These are phyloP conservation scores for Excoecaria cochinchinensis DNA, from an alignment of 345 rosid species.

Conservation along the genomic window DNA sequence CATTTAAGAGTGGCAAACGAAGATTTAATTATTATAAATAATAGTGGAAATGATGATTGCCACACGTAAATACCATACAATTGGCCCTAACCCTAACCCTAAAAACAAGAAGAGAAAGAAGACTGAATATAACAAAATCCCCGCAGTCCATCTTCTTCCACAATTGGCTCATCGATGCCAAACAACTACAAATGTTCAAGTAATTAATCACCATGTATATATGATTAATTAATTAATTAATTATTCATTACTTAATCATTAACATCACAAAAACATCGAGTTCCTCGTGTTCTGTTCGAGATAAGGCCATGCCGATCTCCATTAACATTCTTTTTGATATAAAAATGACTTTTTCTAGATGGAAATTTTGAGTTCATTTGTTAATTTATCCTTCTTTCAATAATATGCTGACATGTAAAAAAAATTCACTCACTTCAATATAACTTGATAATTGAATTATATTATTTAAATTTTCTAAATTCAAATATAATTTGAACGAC, in stretches of 20 bases:
- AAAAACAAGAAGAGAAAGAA: no score
- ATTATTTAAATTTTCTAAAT: no score
- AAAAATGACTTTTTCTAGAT: no score
- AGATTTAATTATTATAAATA: not conserved
- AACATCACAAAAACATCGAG: not conserved
- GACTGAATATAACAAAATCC: not conserved
- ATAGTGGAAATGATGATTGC: not conserved
- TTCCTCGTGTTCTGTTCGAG: not conserved
- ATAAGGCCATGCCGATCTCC: not conserved
- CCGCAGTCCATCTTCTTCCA: not conserved
- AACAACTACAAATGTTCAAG: not conserved
- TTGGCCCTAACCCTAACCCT: not conserved
- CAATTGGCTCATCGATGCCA: not conserved
- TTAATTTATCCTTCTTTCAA: no score
- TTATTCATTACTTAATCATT: not conserved
- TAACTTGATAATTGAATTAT: no score
- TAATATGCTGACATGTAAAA: no score
- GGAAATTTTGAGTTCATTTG: no score
- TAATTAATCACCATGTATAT: not conserved
- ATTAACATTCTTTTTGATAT: not conserved
- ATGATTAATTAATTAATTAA: no score
- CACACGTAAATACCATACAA: not conserved
- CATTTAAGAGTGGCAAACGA: not conserved
- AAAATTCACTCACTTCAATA: no score
- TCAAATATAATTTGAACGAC: no score